Base-by-base conservation (phyloP, 2,329 filamentous ascomycete species). In the Calycina herbarum region DNA sequence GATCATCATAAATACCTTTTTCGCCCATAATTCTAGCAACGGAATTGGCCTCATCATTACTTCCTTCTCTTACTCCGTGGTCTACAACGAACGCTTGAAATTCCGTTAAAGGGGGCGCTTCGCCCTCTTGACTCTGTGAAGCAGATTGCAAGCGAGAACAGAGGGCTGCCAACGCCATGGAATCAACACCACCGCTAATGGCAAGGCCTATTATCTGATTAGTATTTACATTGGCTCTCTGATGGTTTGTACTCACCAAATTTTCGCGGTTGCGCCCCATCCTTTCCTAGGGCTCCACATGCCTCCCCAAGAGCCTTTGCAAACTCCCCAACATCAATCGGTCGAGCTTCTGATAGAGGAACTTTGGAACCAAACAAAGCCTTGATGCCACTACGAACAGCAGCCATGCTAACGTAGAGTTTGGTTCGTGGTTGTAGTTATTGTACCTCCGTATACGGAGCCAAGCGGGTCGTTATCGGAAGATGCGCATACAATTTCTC, bases 131-230 rank as follows among this genome's bases (percentile, higher is more conserved):
- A 45, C 42, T 8, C n/a, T 45, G 42, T 8, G 42, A 45, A 45
- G 42, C n/a, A 24, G 45, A 5, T 48, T 70, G 63, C 78, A 77
- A 42, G 84, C 72, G 57, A 59, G 82, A 83, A 75, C 91, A 92
- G 42, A 98, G 83, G 67, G 82, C 88, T 64, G 93, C 93, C 67
- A 99, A 82, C 33, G 94, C 94, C 94, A 98, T 99, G n/a, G 94
- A 98, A 78, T 99, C 95, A 48, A 95, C 91, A 7, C 95, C 95
- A 29, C 95, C 95, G 74, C 94, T 97, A 67, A 98, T 82, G 17
- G 94, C 95, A 66, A 98, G 80, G 63, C 85, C 89, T 92, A 57
- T 20, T 56, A 56, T 17, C 6, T 24, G 27, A 24, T 62, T 13
- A 62, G 45, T 20, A 57, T 48, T 33, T 31, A 11, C 1, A 51